Evolutionary conservation across 768 basidiomycete species (phyloP).

Genomic region (Lactarius akahatsu): DNA sequence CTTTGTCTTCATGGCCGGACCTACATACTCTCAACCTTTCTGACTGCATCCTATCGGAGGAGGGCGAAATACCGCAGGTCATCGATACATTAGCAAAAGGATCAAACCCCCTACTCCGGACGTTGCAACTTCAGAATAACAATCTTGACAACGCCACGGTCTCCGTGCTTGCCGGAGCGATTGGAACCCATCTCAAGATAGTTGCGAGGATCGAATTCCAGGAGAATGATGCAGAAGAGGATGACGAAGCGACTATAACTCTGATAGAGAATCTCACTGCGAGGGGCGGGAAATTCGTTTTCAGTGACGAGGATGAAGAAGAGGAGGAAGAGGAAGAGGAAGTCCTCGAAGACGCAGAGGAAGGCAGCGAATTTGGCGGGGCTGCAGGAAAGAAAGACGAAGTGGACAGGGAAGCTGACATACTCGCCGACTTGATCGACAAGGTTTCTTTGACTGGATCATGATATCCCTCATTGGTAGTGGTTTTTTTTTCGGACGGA

Average conservation of each 20-base stretch:
- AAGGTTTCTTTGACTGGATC: slow-evolving; percentile 47
- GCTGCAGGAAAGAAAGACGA: slow-evolving; percentile 36
- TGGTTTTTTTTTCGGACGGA: neutral
- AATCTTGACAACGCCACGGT: slow-evolving; percentile 77
- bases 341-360: slow-evolving; percentile 40
- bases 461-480: slow-evolving; percentile 8
- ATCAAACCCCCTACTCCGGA: slow-evolving; percentile 69
- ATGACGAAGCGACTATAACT: slow-evolving; percentile 59
- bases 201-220: slow-evolving; percentile 80
- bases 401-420: slow-evolving; percentile 45
- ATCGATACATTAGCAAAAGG: slow-evolving; percentile 62
- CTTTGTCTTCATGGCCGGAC: slow-evolving; percentile 66
- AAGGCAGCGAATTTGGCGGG: slow-evolving; percentile 33
- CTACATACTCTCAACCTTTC: slow-evolving; percentile 84
- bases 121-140: slow-evolving; percentile 87
- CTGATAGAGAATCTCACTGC: slow-evolving; percentile 55
- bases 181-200: slow-evolving; percentile 55
- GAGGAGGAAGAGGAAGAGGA: slow-evolving; percentile 57
- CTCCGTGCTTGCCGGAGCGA: slow-evolving; percentile 61
- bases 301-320: slow-evolving; percentile 79
- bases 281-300: slow-evolving; percentile 64
- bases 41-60: slow-evolving; percentile 82
- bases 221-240: slow-evolving; percentile 86
- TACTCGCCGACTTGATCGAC: slow-evolving; percentile 63
- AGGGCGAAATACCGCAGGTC: slow-evolving; percentile 74